Evolutionary conservation across 2,329 filamentous ascomycete genomes (phyloP), one percentile per base, ranked within the genome.

Genomic region (Colletotrichum gloeosporioides): DNA sequence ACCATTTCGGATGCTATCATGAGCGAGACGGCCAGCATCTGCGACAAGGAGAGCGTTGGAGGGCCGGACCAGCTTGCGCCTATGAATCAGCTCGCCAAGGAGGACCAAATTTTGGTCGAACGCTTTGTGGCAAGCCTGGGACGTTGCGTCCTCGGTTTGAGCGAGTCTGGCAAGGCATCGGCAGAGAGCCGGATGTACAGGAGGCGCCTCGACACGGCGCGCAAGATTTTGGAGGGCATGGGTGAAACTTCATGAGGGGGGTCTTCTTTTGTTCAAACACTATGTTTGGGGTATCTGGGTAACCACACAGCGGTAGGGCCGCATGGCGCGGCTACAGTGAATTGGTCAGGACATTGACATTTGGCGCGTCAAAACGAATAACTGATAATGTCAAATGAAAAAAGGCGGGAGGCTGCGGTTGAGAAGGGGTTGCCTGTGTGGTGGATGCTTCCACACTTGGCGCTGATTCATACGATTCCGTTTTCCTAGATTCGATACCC

Each of bases 181-280:
- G 85, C 91, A 77, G 91, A 95, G 79, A 90, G 89, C 66, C 88
- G 92, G 71, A 88, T 93, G 75, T 92, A 94, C 83, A 89, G 95
- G 76, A 88, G 94, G 78, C 89, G 94, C 79, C 89, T 98, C 67
- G 95, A 98, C 79, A 91, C 92, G 69, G 96, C 95, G 7, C 92
- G 93, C 76, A 89, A 91, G 69, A 90, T 95, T 5, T 87, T 98
- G 34, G 95, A 96, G 79, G 95, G 95, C 7, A 86, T 92, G 75
- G 89, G 93, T 78, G 88, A 67, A 65, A 75, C 71, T 66, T 75
- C 66, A 44, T 72, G 31, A 70, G 18, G 59, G 25, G 34, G 25
- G 62, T 75, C 62, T 76, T 71, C 39, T 65, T 76, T 70, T 57
- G 44, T 61, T 75, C 55, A 31, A 25, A 61, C 64, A 15, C 61